These are phyloP conservation scores for Neolecta irregularis DNA, from an alignment of 1,139 yeast genomes.

Conservation along the genomic window DNA sequence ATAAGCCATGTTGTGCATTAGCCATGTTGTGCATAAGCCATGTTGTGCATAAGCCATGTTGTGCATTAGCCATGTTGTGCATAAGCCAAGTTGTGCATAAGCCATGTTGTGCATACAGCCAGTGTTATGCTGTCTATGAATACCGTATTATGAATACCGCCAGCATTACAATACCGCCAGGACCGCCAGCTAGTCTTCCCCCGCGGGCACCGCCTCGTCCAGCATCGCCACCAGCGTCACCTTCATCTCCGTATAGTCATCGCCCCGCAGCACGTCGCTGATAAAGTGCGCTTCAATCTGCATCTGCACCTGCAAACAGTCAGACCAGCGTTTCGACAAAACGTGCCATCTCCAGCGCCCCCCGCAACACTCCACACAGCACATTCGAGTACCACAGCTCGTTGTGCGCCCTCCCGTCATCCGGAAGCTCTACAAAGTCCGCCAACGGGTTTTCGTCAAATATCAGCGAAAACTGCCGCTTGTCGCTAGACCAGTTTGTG, in stretches of 20 bases:
- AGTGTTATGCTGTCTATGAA: no score
- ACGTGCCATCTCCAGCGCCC: conserved; percentile 74
- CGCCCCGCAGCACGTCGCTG: conserved; percentile 71
- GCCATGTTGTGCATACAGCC: no score
- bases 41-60: no score
- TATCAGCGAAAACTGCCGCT: conserved; percentile 55
- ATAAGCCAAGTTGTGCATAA: no score
- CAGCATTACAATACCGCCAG: no score
- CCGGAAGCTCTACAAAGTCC: conserved; percentile 87
- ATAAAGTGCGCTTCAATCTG: conserved; percentile 75
- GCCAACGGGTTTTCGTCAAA: conserved; percentile 80
- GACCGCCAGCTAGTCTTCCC: conserved; percentile 77
- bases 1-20: no score
- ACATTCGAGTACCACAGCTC: conserved; percentile 89
- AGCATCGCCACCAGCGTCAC: conserved; percentile 56
- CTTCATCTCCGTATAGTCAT: conserved; percentile 62
- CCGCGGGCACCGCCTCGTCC: conserved; percentile 93
- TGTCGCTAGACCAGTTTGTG: conserved; percentile 64
- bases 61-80: no score
- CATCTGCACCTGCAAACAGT: conserved; percentile 37
- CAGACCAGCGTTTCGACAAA: not conserved
- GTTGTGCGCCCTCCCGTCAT: conserved; percentile 49
- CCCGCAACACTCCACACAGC: conserved; percentile 75
- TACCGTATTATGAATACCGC: no score
- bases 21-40: no score